Base-by-base conservation (phyloP, 108 stramenopile species). In the Schizochytrium sp. region DNA sequence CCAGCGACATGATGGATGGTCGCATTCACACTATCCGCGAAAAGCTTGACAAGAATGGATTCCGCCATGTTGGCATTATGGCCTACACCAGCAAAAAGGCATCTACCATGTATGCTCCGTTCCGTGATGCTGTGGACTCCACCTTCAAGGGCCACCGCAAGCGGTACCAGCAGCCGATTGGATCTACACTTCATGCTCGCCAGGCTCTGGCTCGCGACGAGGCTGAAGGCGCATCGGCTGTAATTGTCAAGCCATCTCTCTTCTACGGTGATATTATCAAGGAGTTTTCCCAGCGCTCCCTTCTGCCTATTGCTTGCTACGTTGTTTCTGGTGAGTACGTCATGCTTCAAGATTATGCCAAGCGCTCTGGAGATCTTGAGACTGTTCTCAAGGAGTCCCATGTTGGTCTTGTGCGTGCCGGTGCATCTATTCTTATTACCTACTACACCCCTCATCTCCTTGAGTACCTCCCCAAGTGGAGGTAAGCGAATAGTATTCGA, bases 1-100 rank as follows among this genome's bases (percentile, higher is more conserved):
- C 99, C 17, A 95, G 94, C 90, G 98, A 97, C 90, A 97, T 98
- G 97, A 96, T 96, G 96, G 99, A 99, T 89, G 99, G 99, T 3
- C 96, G 99, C 45, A 96, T 99, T 41, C 96, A 96, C 56, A 98
- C 98, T 15, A 97, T 99, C 73, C 96, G 99, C 41, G 97, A 97
- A 90, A 98, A 98, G 64, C 94, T 99, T 42, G 99, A 99, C 89
- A 94, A 97, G 28, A 98, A 98, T 89, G 98, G 98, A n/a, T 98
- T 97, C 94, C 97, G 97, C 47, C 95, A 99, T 91, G 98, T 98
- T 47, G 96, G 96, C 46, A 98, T 99, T 89, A 92, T 99, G 87
- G 94, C 98, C n/a, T 99, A 99, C 95, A 98, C 99, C 50, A 98
- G 98, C 90, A 99, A 99, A 90, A 98, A 98, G 88, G 99, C 99